These are phyloP conservation scores for Nitzschia sp. DNA, from an alignment of 108 stramenopile species.

Conservation along the genomic window DNA sequence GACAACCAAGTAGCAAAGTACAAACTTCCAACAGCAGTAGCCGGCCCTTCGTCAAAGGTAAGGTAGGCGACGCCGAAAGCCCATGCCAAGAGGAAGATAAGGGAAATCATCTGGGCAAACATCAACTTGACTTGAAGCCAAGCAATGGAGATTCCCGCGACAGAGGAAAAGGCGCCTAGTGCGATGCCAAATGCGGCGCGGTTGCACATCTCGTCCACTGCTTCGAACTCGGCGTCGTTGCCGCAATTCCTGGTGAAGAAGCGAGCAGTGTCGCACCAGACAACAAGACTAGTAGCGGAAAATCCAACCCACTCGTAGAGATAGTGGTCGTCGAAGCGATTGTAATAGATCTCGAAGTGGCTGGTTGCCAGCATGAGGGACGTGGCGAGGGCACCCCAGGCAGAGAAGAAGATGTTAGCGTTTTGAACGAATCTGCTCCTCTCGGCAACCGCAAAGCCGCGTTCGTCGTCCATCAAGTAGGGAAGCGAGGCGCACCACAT, in stretches of 20 bases:
- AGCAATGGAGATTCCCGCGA: background rate
- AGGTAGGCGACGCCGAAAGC: conserved; percentile 24
- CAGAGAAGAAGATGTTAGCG: conserved; percentile 29
- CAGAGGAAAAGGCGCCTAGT: conserved; percentile 10
- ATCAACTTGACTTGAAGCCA: background rate
- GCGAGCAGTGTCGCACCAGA: background rate
- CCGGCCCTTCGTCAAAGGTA: conserved; percentile 29
- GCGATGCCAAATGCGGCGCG: conserved; percentile 15
- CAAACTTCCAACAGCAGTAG: conserved; percentile 11
- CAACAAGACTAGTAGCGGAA: background rate
- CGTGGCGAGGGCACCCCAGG: conserved; percentile 11
- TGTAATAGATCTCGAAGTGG: conserved; percentile 2
- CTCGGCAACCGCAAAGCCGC: background rate
- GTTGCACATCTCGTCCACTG: conserved; percentile 7
- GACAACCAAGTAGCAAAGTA: conserved; percentile 31
- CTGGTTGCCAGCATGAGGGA: conserved; percentile 3
- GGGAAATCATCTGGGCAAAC: background rate
- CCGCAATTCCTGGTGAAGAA: background rate
- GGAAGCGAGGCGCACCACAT: conserved; percentile 18
- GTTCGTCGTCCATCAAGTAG: background rate
- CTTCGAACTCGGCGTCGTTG: background rate
- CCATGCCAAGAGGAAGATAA: conserved; percentile 15
- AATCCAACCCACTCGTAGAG: conserved; percentile 19
- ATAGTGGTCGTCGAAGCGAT: background rate
- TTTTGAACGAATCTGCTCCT: conserved; percentile 10